Evolutionary conservation across 2,329 filamentous ascomycete species (phyloP).

Genomic region (Microdochium bolleyi): DNA sequence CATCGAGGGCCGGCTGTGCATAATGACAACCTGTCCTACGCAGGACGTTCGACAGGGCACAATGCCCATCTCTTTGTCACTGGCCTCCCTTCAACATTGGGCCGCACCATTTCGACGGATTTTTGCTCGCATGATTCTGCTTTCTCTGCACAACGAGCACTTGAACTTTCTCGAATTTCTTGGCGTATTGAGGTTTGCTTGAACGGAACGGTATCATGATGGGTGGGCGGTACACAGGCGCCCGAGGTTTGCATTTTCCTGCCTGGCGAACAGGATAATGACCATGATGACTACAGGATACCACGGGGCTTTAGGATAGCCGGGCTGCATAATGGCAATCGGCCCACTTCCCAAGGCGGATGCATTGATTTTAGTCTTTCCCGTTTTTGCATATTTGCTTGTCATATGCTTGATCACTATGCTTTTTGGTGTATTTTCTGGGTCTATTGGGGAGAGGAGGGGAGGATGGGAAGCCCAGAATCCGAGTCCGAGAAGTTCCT

Average conservation of each 20-base stretch:
- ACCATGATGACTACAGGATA: background rate
- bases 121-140: background rate
- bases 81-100: slow-evolving; percentile 18
- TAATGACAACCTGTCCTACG: background rate
- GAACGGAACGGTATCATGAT: background rate
- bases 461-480: too few relatives aligned
- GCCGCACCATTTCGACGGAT: background rate
- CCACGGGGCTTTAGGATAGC: background rate
- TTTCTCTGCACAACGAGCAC: background rate
- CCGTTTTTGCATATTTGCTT: background rate
- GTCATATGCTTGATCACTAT: too few relatives aligned
- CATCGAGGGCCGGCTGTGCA: background rate
- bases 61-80: slow-evolving; percentile 54
- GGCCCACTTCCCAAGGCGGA: background rate
- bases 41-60: background rate
- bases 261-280: background rate
- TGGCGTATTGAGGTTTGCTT: background rate
- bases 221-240: background rate
- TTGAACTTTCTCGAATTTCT: background rate
- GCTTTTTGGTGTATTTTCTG: too few relatives aligned
- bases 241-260: background rate
- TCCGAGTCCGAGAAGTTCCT: too few relatives aligned
- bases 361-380: background rate
- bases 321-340: background rate
- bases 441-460: too few relatives aligned